Evolutionary conservation across 2,329 filamentous ascomycete genomes (phyloP), one percentile per base, ranked within the genome.

Genomic region (Xylariaceae sp.): DNA sequence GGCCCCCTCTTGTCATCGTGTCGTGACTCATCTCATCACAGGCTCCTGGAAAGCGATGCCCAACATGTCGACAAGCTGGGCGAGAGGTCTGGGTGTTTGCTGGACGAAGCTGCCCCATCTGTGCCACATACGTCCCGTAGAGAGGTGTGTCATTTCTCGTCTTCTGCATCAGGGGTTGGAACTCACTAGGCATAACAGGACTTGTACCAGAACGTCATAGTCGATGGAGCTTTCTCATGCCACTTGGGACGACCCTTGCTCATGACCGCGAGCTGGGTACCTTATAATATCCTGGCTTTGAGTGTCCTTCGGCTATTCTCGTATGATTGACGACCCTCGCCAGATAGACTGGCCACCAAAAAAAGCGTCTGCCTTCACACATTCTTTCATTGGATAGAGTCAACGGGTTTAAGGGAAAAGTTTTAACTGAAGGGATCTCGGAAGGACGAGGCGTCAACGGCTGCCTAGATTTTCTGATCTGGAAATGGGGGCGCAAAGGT

Each of bases 11-110:
- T n/a, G 3, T 15, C 39, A 45, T 11, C 3, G 9, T 8, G 52
- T 44, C 15, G 9, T 18, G 4, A 17, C 62, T 64, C 9, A 66
- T 53, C 18, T 50, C 45, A 15, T 51, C n/a, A 30, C 37, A 67
- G 66, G 59, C 62, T n/a, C 66, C 66, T 1, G 66, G 65, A 3
- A 67, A 67, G 48, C 59, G 65, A 51, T 67, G 66, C 53, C 66
- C 65, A 34, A 64, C 59, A 2, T 67, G 65, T 52, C 52, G 42
- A 44, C 62, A 45, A 0, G 60, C 59, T 4, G 66, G 66, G 11
- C 49, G 50, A 5, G 65, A 66, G 47, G 55, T 55, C 15, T 68
- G 65, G 65, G 64, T 68, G 9, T 62, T 67, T 13, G 52, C 64
- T 23, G 66, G 66, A n/a, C 58, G 65, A 53, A 62, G 61, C n/a